Percentiles rank a stretch among this genome's conserved stretches.
These are phyloP conservation scores for Aplosporella prunicola DNA, from an alignment of 2,329 filamentous ascomycete species.

Conservation along the genomic window DNA sequence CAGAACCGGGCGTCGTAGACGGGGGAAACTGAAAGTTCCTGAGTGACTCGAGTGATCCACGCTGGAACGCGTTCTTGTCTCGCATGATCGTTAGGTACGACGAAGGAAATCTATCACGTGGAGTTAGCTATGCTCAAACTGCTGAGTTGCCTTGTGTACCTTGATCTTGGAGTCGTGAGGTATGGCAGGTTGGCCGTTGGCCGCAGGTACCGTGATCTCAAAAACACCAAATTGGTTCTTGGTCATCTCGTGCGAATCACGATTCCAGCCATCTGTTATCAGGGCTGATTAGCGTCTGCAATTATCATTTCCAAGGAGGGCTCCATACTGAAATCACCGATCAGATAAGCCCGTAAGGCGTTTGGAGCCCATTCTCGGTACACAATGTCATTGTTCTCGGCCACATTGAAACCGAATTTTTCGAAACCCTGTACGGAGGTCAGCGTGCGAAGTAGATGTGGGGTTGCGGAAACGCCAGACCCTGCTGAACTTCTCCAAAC, in stretches of 20 bases:
- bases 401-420: constrained; percentile 75
- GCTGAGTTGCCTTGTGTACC: constrained; percentile 40
- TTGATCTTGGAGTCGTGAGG: constrained; percentile 94
- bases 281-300: too few relatives aligned
- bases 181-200: constrained; percentile 67
- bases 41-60: constrained; percentile 96
- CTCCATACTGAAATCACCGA: constrained; percentile 83
- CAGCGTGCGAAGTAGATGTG: constrained; percentile 2
- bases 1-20: constrained; percentile 94
- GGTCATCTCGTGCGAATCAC: constrained; percentile 74
- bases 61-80: constrained; percentile 81
- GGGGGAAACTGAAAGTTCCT: constrained; percentile 80
- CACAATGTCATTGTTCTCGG: constrained; percentile 70
- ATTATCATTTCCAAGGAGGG: too few relatives aligned
- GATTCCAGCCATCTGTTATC: constrained; percentile 70
- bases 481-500: constrained; percentile 82
- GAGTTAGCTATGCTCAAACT: neutral
- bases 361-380: constrained; percentile 98
- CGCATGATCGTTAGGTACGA: constrained; percentile 63
- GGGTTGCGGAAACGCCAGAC: constrained; percentile 37
- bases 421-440: constrained; percentile 59
- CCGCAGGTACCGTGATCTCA: constrained; percentile 66
- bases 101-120: constrained; percentile 62
- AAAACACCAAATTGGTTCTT: constrained; percentile 81
- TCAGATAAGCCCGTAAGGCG: constrained; percentile 71